These are phyloP conservation scores for Fomitiporia mediterranea DNA, from an alignment of 1,284 basidiomycete species.

Conservation along the genomic window DNA sequence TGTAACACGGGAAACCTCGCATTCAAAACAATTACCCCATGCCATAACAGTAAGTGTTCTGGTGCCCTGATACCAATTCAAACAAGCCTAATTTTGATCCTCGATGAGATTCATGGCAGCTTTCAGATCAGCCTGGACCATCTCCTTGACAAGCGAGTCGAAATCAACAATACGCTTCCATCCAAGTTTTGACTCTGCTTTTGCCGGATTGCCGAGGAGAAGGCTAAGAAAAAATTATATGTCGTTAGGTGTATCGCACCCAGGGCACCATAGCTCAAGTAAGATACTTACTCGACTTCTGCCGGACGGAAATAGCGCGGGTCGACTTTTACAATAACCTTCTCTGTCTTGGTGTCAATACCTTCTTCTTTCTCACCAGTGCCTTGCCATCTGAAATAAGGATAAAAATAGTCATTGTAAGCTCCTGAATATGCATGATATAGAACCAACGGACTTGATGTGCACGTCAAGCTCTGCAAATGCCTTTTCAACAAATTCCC, in stretches of 20 bases:
- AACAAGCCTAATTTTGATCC: slow-evolving; percentile 59
- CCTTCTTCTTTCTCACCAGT: slow-evolving; percentile 72
- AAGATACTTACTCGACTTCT: slow-evolving; percentile 77
- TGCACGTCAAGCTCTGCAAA: slow-evolving; percentile 64
- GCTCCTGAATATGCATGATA: slow-evolving; percentile 5
- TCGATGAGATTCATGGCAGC: slow-evolving; percentile 68
- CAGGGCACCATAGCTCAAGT: slow-evolving; percentile 12
- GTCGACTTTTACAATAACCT: slow-evolving; percentile 76
- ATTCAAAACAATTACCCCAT: too few relatives aligned
- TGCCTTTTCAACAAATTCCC: slow-evolving; percentile 84
- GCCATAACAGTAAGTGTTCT: too few relatives aligned
- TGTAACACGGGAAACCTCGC: too few relatives aligned
- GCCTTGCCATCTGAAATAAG: slow-evolving; percentile 76
- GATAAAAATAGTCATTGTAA: neutral
- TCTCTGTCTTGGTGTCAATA: slow-evolving; percentile 59
- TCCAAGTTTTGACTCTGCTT: slow-evolving; percentile 78
- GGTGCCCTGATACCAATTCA: too few relatives aligned
- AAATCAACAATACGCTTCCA: slow-evolving; percentile 85
- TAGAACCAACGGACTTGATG: slow-evolving; percentile 47
- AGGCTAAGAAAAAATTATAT: slow-evolving; percentile 42
- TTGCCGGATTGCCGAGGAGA: slow-evolving; percentile 75
- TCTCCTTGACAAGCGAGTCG: slow-evolving; percentile 78
- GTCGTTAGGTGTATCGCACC: neutral
- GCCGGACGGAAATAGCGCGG: slow-evolving; percentile 82
- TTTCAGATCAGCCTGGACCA: slow-evolving; percentile 78